Conservation (phyloP, 177 flowering plant genomes). For the Vitis hybrid region DNA sequence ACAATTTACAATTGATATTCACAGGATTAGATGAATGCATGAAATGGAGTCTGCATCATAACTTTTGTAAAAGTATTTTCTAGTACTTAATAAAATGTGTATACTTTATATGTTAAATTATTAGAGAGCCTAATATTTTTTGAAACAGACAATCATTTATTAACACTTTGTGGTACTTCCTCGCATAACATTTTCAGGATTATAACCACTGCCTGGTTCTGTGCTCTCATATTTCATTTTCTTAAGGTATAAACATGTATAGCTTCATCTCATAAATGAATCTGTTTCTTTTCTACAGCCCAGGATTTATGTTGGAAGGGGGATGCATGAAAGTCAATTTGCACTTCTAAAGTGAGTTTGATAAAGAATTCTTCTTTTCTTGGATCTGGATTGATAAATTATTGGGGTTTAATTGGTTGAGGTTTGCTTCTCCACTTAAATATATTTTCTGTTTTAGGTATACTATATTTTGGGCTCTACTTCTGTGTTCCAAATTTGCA, state of each 20-base stretch:
- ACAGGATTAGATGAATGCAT: too few relatives aligned
- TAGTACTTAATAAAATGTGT: too few relatives aligned
- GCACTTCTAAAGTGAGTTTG: conserved; percentile 82
- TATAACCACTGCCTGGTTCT: background rate
- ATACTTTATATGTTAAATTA: too few relatives aligned
- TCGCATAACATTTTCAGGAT: background rate
- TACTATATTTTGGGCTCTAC: conserved; percentile 88
- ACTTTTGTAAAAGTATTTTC: too few relatives aligned
- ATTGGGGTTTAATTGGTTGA: background rate
- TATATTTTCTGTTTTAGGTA: conserved; percentile 52
- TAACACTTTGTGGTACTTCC: too few relatives aligned
- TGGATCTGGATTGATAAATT: background rate
- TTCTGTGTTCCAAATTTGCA: conserved; percentile 69
- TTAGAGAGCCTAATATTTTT: too few relatives aligned
- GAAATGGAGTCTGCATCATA: too few relatives aligned
- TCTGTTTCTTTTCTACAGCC: conserved; percentile 59
- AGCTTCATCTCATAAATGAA: conserved; percentile 1
- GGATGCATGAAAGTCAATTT: conserved; percentile 99
- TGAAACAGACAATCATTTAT: too few relatives aligned
- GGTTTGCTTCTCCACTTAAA: background rate
- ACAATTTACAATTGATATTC: too few relatives aligned
- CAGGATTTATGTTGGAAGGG: conserved; percentile 92
- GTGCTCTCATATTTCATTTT: background rate
- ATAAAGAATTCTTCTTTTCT: background rate
- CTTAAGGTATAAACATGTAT: background rate